phyloP scores from a whole-genome alignment of 2,329 filamentous ascomycete species.

The Lasiodiplodia sp. region DNA sequence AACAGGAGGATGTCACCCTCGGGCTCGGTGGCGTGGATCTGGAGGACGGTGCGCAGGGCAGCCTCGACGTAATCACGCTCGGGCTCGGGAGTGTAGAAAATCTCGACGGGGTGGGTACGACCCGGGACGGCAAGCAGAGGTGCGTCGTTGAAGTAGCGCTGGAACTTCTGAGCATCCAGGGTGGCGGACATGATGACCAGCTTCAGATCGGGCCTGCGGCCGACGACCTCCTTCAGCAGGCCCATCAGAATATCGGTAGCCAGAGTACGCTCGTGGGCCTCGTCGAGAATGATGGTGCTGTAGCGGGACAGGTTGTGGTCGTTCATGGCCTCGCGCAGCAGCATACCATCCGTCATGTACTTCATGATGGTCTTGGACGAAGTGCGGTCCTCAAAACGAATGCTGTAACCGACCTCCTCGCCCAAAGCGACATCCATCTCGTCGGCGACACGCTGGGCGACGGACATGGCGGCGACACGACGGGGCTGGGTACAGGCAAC shows the following conservation, averaged over 20 bases:
- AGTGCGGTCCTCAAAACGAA: conserved; percentile 96
- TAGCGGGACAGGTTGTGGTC: conserved; percentile 90
- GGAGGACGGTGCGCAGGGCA: conserved; percentile 89
- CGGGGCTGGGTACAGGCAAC: conserved; percentile 97
- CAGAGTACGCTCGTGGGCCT: conserved; percentile 97
- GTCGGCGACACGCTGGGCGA: conserved; percentile 94
- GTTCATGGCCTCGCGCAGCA: conserved; percentile 91
- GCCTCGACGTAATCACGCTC: conserved; percentile 98
- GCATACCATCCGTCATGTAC: conserved; percentile 99
- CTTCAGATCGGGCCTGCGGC: conserved; percentile 85
- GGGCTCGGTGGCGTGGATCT: conserved; percentile 91
- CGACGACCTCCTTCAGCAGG: conserved; percentile 89
- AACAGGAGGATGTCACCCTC: conserved; percentile 95
- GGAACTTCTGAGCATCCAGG: conserved; percentile 96
- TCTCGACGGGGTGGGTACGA: conserved; percentile 94
- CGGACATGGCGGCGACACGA: conserved; percentile 96
- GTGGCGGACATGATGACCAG: conserved; percentile 97
- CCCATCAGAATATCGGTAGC: conserved; percentile 95
- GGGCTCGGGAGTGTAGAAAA: conserved; percentile 96
- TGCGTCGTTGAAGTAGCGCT: conserved; percentile 94
- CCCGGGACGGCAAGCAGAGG: conserved; percentile 93
- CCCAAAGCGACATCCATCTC: conserved; percentile 93
- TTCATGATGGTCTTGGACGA: conserved; percentile 91
- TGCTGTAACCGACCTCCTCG: conserved; percentile 94
- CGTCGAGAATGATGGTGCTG: conserved; percentile 97